phyloP scores from a whole-genome alignment of 352 stramenopile genomes.

The Phytopythium kandeliae region DNA sequence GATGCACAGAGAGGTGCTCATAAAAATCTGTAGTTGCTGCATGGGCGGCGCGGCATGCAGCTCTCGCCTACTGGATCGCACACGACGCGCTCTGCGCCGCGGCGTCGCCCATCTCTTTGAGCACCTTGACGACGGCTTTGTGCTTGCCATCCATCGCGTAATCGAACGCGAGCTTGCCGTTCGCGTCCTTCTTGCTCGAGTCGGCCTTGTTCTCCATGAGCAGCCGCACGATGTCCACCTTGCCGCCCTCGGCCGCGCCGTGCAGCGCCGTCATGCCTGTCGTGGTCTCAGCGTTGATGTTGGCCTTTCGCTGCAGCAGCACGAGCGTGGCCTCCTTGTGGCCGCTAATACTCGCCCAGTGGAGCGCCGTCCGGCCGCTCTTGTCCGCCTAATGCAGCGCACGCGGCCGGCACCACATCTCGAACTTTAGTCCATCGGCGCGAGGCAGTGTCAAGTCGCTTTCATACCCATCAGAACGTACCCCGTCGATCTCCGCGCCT shows the following conservation, averaged over 20 bases:
- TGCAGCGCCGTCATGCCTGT: conserved; percentile 89
- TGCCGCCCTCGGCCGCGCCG: conserved; percentile 85
- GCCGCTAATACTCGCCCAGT: conserved; percentile 91
- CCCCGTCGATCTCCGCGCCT: conserved; percentile 83
- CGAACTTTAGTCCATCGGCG: neutral
- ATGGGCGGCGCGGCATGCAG: neutral
- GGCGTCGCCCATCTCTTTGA: conserved; percentile 92
- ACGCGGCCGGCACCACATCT: neutral
- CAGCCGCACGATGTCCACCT: conserved; percentile 89
- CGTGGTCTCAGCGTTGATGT: conserved; percentile 88
- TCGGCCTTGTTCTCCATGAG: conserved; percentile 90
- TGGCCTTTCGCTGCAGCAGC: conserved; percentile 77
- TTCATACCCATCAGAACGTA: conserved; percentile 16
- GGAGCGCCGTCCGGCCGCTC: conserved; percentile 87
- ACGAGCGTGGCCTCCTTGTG: conserved; percentile 89
- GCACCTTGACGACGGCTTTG: conserved; percentile 87
- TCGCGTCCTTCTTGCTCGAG: conserved; percentile 84
- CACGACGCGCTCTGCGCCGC: conserved; percentile 80
- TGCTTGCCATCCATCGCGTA: conserved; percentile 91
- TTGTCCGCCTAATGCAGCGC: conserved; percentile 75
- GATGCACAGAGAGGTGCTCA: neutral
- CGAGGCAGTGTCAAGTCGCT: neutral
- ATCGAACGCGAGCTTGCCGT: conserved; percentile 90
- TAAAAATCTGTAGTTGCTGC: conserved; percentile 1
- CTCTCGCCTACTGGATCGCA: conserved; percentile 62